Base-by-base conservation (phyloP, 2,329 filamentous ascomycete species). In the Ceratocystis variospora region DNA sequence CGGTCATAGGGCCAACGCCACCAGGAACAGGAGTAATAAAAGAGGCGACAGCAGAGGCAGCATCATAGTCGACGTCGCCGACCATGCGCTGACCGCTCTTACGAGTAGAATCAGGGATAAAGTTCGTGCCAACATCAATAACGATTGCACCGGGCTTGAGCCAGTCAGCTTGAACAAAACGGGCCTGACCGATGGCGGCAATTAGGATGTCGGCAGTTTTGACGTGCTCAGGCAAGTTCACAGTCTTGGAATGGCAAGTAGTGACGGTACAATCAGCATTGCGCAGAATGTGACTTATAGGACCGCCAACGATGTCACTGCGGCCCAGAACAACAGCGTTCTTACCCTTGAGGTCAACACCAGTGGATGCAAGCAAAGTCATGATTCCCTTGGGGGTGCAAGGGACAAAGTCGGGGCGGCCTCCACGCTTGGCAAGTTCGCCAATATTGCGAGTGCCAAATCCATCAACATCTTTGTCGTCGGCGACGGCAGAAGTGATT, bases 351-450 rank as follows among this genome's bases (percentile, higher is more conserved):
- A 94, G 80, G 66, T 95, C 84, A 50, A 99, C 84, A 6, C 91
- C 92, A 22, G 87, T 85, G 75, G 94, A 89, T 74, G 90, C 78
- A 68, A 99, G 80, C 71, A 99, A 81, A 53, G 89, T 88, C 92
- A 99, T 97, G 73, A 96, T 89, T 73, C 94, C 94, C 79, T 96
- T 93, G 64, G 94, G 94, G 1, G 94, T 99, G 81, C 94, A 99
- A 61, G 94, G 94, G 55, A 89, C 84, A 78, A 99, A 99, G 69
- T 90, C 81, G 61, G 94, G 94, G 70, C 83, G 84, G 57, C 94
- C 94, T 63, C 94, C 93, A 72, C 91, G 87, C 83, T 99, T 99
- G 72, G 94, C 92, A 71, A 99, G 83, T 79, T 97, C 93, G 70
- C 94, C 94, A 74, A 99, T 96, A 79, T 96, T 99, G 73, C 82